Base-by-base conservation (phyloP, 2,329 filamentous ascomycete species). In the Cladosporium velox region DNA sequence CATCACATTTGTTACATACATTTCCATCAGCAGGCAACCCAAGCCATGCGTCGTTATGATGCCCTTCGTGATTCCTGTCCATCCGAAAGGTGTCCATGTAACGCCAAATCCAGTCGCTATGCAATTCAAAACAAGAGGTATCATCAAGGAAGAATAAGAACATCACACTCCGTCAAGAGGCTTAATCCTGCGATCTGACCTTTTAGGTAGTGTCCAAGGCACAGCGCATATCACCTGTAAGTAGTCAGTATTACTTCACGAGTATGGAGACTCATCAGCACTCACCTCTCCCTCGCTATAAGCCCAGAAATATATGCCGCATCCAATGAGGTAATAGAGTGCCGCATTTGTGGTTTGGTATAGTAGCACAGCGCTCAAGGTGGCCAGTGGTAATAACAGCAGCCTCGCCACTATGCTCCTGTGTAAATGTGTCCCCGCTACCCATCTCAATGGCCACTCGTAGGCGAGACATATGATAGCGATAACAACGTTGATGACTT, bases 221-320 rank as follows among this genome's bases (percentile, higher is more conserved):
- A 82, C 78, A 24, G 79, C 79, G 67, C 81, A 83, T 34, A 84
- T 79, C 59, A 83, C 74, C 81, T 83, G 63, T 2, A 21, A 54
- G 14, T 52, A 64, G 65, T 61, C 61, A 63, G 52, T 32, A 44
- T 21, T 14, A 18, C 58, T 41, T 38, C n/a, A 26, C 24, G 18
- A 30, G 12, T n/a, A 28, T 32, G 6, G 60, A 3, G 32, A 24
- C 7, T 41, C 34, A 8, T 24, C 24, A 54, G 24, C 71, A 83
- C 90, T 76, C 80, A 97, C 93, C 89, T 99, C 95, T 79, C 95
- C 95, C 79, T 99, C 94, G 74, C 90, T 95, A 75, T 96, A 98
- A 1, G 92, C 95, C 93, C 93, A 97, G 74, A 98, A 97, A 79
- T 98, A 99, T 15, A 95, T 89, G 8, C 82, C 84, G 81, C 96